Evolutionary conservation across 352 stramenopile species (phyloP).

Genomic region (Aphanomyces cochlioides): DNA sequence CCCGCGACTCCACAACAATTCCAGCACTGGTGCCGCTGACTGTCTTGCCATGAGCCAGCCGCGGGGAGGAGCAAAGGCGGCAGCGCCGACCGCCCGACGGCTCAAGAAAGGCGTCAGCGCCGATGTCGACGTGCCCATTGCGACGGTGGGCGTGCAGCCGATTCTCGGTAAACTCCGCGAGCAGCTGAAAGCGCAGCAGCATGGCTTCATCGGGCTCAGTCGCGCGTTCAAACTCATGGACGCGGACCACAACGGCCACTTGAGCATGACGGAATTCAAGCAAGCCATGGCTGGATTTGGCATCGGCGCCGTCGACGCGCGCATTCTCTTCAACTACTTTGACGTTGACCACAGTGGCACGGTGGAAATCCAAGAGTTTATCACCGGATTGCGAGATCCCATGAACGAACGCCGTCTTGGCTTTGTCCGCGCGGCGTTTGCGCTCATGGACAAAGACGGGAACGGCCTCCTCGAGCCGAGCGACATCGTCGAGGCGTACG

Average conservation of each 20-base stretch:
- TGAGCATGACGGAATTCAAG: constrained; percentile 31
- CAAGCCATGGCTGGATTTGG: constrained; percentile 29
- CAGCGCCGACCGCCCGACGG: neutral
- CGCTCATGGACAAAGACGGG: constrained; percentile 70
- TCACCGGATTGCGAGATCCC: constrained; percentile 43
- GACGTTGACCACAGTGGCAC: constrained; percentile 79
- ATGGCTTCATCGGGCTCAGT: constrained; percentile 24
- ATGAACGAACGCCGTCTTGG: constrained; percentile 34
- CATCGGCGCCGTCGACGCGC: constrained; percentile 41
- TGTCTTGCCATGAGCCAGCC: constrained; percentile 37
- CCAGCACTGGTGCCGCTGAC: constrained; percentile 46
- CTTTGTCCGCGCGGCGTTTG: constrained; percentile 48
- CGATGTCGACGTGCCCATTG: constrained; percentile 20
- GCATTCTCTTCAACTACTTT: constrained; percentile 77
- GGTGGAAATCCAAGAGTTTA: constrained; percentile 83
- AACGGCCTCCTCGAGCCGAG: constrained; percentile 70
- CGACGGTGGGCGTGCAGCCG: constrained; percentile 39
- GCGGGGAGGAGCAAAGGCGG: neutral
- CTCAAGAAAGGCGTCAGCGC: neutral
- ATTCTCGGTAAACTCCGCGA: constrained; percentile 51
- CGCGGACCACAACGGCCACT: constrained; percentile 24
- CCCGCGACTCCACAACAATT: constrained; percentile 48
- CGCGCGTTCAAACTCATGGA: constrained; percentile 28
- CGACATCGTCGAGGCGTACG: constrained; percentile 77
- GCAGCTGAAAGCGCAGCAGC: constrained; percentile 41